Evolutionary conservation across 169 alveolate genomes (phyloP).

Genomic region (Cardiosporidium cionae): DNA sequence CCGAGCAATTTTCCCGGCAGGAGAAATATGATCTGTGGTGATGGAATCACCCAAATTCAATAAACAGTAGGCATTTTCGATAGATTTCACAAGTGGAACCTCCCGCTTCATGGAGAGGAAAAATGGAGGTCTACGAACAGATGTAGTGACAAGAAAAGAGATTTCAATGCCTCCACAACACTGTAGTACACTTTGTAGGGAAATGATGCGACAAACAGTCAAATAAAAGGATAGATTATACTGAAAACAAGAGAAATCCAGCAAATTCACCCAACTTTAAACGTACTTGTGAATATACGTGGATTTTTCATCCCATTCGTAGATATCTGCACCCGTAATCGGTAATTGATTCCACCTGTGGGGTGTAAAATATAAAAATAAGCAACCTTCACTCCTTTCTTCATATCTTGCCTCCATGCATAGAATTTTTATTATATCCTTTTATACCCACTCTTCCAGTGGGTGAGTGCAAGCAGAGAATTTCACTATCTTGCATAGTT

Average conservation of each 20-base stretch:
- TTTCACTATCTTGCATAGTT: too few relatives aligned
- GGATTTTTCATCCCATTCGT: slow-evolving; percentile 81
- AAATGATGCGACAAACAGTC: too few relatives aligned
- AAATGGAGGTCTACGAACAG: slow-evolving; percentile 17
- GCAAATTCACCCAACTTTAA: slow-evolving; percentile 29
- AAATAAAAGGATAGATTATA: slow-evolving; percentile 15
- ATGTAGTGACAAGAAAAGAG: too few relatives aligned
- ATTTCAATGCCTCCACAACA: too few relatives aligned
- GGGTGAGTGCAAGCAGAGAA: too few relatives aligned
- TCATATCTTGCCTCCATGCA: too few relatives aligned
- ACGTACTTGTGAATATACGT: slow-evolving; percentile 84
- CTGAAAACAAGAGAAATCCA: not conserved
- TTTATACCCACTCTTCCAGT: too few relatives aligned
- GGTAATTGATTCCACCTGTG: slow-evolving; percentile 74
- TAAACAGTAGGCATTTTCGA: slow-evolving; percentile 42
- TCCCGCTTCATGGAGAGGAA: slow-evolving; percentile 22
- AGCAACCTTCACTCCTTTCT: too few relatives aligned
- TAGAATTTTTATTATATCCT: too few relatives aligned
- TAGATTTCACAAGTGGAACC: slow-evolving; percentile 15
- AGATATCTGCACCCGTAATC: slow-evolving; percentile 74
- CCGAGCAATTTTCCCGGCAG: slow-evolving; percentile 91
- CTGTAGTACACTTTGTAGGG: too few relatives aligned
- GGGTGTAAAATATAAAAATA: slow-evolving; percentile 23
- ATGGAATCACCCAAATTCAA: slow-evolving; percentile 84
- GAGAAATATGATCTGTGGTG: slow-evolving; percentile 96